A percentile compares a stretch with the other conserved stretches of the same genome.
phyloP scores from a whole-genome alignment of 352 stramenopile species.

The Plasmopara halstedii region DNA sequence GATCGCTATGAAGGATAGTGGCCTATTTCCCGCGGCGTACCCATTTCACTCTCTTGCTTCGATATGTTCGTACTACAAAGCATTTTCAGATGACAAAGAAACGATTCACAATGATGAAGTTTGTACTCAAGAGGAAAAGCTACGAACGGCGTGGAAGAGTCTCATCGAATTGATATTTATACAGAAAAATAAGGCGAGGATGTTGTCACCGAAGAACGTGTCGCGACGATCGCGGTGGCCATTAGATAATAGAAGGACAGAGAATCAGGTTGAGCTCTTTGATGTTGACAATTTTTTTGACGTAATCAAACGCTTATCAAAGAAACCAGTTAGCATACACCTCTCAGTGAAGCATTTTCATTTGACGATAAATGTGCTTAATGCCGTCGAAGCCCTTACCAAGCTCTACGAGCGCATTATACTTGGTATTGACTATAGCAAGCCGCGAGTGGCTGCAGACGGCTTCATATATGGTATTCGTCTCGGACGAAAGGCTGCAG shows the following conservation, averaged over 20 bases:
- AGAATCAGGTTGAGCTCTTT: slow-evolving; percentile 45
- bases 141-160: slow-evolving; percentile 39
- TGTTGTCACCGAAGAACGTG: slow-evolving; percentile 5
- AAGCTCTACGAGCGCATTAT: slow-evolving; percentile 60
- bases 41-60: slow-evolving; percentile 39
- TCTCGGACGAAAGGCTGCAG: slow-evolving; percentile 48
- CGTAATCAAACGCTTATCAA: slow-evolving; percentile 33
- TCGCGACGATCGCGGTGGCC: slow-evolving; percentile 1
- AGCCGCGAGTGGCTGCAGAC: slow-evolving; percentile 38
- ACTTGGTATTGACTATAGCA: slow-evolving; percentile 53
- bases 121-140: slow-evolving; percentile 18
- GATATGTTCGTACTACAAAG: slow-evolving; percentile 56
- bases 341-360: slow-evolving; percentile 49
- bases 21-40: slow-evolving; percentile 35
- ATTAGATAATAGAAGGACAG: not conserved
- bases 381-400: slow-evolving; percentile 48
- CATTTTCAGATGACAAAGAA: slow-evolving; percentile 38
- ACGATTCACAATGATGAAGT: slow-evolving; percentile 9
- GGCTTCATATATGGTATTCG: slow-evolving; percentile 64
- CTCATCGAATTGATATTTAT: slow-evolving; percentile 59
- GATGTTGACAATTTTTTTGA: slow-evolving; percentile 52
- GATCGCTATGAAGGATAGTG: slow-evolving; percentile 40
- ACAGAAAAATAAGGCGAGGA: slow-evolving; percentile 29
- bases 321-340: slow-evolving; percentile 42
- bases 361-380: slow-evolving; percentile 44